phyloP scores from a whole-genome alignment of 176 grass and related monocot genomes.

The Juncus effusus region DNA sequence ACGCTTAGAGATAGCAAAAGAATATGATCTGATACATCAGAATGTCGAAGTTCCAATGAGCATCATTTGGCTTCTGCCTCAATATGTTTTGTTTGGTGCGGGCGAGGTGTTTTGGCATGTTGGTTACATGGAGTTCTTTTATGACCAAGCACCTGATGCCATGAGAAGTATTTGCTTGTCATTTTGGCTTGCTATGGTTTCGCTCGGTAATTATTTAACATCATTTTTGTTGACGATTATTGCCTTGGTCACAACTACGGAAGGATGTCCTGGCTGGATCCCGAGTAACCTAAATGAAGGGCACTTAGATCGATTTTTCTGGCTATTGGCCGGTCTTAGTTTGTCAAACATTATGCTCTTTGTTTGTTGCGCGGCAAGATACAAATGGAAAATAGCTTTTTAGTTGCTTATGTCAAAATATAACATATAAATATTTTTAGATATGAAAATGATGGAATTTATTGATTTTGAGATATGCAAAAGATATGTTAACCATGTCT shows the following conservation, averaged over 20 bases:
- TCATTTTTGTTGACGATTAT: conserved; percentile 31
- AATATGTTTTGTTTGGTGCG: conserved; percentile 27
- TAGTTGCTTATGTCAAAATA: background rate
- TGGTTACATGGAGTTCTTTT: conserved; percentile 30
- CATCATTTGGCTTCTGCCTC: conserved; percentile 66
- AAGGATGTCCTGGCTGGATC: conserved; percentile 31
- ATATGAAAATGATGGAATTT: no score
- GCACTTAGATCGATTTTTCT: conserved; percentile 35
- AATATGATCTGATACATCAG: conserved; percentile 26
- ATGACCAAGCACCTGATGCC: conserved; percentile 25
- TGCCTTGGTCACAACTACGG: conserved; percentile 23
- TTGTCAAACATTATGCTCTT: conserved; percentile 27
- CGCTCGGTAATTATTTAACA: conserved; percentile 34
- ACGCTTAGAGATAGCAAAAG: conserved; percentile 41
- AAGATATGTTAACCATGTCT: no score
- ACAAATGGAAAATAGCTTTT: conserved; percentile 26
- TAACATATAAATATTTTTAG: no score
- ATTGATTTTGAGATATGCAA: no score
- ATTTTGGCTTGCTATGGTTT: conserved; percentile 23
- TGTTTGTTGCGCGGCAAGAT: conserved; percentile 26
- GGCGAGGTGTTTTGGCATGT: conserved; percentile 30
- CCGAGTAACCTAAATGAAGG: conserved; percentile 35
- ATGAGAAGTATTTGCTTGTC: conserved; percentile 29
- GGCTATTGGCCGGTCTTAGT: conserved; percentile 24
- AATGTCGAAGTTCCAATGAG: conserved; percentile 35